These are phyloP conservation scores for Pestalotiopsis sp. DNA, from an alignment of 2,329 filamentous ascomycete genomes.

Conservation along the genomic window DNA sequence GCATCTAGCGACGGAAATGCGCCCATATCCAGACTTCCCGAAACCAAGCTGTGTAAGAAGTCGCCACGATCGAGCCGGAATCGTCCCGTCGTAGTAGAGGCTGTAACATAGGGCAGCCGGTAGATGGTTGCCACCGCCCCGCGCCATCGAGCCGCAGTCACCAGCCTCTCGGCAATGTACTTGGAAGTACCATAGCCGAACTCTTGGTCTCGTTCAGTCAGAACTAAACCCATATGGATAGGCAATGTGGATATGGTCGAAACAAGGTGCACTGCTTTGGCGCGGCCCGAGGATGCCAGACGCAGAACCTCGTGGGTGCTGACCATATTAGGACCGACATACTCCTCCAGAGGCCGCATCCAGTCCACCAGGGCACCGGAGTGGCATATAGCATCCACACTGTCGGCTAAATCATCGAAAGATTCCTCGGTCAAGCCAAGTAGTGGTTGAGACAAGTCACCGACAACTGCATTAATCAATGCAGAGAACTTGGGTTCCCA, in stretches of 20 bases:
- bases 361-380: constrained; percentile 31
- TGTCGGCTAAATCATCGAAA: constrained; percentile 25
- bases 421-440: constrained; percentile 23
- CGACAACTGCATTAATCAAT: constrained; percentile 21
- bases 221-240: constrained; percentile 24
- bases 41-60: constrained; percentile 29
- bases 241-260: constrained; percentile 30
- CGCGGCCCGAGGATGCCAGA: constrained; percentile 26
- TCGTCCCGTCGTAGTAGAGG: constrained; percentile 24
- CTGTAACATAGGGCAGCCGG: constrained; percentile 28
- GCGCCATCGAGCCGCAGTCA: constrained; percentile 28
- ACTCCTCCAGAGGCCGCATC: constrained; percentile 30
- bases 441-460: constrained; percentile 26
- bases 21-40: constrained; percentile 27
- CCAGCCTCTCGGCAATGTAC: constrained; percentile 26
- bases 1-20: constrained; percentile 26
- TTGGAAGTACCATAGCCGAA: constrained; percentile 31
- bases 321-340: constrained; percentile 30
- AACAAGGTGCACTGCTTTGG: constrained; percentile 28
- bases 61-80: constrained; percentile 31
- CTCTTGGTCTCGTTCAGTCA: constrained; percentile 25
- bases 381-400: constrained; percentile 27
- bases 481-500: constrained; percentile 23
- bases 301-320: constrained; percentile 31
- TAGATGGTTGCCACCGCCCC: constrained; percentile 26